A percentile compares a stretch with the other conserved stretches of the same genome.
These are phyloP conservation scores for Rhododendron kiyosumense DNA, from an alignment of 148 eudicot genomes.

Conservation along the genomic window DNA sequence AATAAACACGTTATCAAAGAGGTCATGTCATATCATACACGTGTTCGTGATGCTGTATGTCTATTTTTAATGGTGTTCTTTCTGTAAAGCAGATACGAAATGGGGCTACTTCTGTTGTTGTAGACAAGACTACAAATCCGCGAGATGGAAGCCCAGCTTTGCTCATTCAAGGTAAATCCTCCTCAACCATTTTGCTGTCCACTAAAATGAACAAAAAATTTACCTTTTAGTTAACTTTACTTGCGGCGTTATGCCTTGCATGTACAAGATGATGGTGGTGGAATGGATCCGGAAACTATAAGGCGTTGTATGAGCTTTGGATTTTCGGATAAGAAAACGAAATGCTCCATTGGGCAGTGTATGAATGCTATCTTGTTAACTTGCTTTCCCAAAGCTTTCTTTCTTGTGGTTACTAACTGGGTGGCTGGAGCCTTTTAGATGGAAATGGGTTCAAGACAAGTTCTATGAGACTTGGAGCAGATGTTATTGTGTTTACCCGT, in stretches of 20 bases:
- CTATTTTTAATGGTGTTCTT: not conserved
- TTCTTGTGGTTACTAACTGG: slow-evolving; percentile 4
- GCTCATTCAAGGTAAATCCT: slow-evolving; percentile 47
- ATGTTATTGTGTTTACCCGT: slow-evolving; percentile 58
- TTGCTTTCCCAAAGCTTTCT: not conserved
- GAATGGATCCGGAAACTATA: slow-evolving; percentile 59
- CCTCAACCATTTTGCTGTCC: not conserved
- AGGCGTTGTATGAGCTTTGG: slow-evolving; percentile 72
- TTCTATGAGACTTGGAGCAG: slow-evolving; percentile 81
- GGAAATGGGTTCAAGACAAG: slow-evolving; percentile 81
- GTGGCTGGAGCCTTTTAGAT: slow-evolving; percentile 38
- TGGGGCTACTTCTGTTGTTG: slow-evolving; percentile 58
- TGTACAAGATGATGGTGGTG: slow-evolving; percentile 59
- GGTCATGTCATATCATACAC: not conserved
- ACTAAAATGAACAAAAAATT: not conserved
- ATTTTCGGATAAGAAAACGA: slow-evolving; percentile 56
- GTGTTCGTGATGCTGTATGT: not conserved
- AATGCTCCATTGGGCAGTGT: slow-evolving; percentile 61
- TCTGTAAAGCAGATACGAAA: slow-evolving; percentile 44
- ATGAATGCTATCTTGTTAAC: slow-evolving; percentile 12
- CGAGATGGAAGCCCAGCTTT: slow-evolving; percentile 57
- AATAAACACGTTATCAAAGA: not conserved
- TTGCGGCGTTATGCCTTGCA: slow-evolving; percentile 8
- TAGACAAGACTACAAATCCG: slow-evolving; percentile 56
- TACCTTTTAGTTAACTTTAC: not conserved